Percentiles rank a stretch among this genome's conserved stretches.
Evolutionary conservation across 2,329 filamentous ascomycete species (phyloP).

Genomic region (Rhinocladiella mackenziei): DNA sequence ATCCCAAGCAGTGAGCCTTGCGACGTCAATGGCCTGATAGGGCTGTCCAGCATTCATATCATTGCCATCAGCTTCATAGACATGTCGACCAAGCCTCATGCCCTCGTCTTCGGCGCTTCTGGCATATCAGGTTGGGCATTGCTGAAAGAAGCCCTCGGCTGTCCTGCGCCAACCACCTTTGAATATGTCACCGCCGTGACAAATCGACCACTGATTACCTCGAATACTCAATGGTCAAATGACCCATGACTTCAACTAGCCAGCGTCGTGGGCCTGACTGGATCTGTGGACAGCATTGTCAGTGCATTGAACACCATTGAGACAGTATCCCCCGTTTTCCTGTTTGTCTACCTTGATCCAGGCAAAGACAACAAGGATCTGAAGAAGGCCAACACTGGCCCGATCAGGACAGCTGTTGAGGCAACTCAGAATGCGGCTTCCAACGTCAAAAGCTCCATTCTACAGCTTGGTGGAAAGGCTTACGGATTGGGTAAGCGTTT

Average conservation of each 20-base stretch:
- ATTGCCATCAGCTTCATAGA: too few species aligned
- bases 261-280: constrained; percentile 38
- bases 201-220: constrained; percentile 37
- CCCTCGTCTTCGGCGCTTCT: constrained; percentile 42
- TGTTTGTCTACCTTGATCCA: constrained; percentile 28
- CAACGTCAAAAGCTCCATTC: constrained; percentile 34
- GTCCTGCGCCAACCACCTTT: constrained; percentile 37
- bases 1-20: too few species aligned
- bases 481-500: constrained; percentile 36
- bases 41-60: too few species aligned
- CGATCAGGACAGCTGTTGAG: constrained; percentile 39
- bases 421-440: constrained; percentile 32
- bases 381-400: constrained; percentile 36
- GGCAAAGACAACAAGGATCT: constrained; percentile 27
- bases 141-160: constrained; percentile 39
- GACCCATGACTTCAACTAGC: constrained; percentile 36
- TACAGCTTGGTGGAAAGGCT: constrained; percentile 39
- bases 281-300: constrained; percentile 17
- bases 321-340: constrained; percentile 41
- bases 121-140: constrained; percentile 45
- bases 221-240: constrained; percentile 39
- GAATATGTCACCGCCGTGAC: constrained; percentile 40
- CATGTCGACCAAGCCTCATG: constrained; percentile 29
- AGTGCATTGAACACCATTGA: constrained; percentile 36
- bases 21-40: too few species aligned